These are phyloP conservation scores for Pythium rishiriense DNA, from an alignment of 352 stramenopile genomes.

Conservation along the genomic window DNA sequence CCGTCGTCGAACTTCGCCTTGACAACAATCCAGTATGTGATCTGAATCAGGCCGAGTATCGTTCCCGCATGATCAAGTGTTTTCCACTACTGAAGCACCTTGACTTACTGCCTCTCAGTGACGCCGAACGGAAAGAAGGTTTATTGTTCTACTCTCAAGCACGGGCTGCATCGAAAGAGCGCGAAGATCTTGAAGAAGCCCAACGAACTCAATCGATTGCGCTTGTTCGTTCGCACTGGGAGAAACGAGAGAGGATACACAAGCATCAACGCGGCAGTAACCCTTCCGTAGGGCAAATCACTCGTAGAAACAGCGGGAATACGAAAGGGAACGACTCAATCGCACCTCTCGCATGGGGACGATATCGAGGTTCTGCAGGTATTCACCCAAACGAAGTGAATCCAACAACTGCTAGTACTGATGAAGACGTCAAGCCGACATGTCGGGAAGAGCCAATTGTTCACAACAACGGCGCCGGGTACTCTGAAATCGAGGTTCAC, in stretches of 20 bases:
- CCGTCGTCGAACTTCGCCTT: constrained; percentile 84
- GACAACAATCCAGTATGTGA: constrained; percentile 81
- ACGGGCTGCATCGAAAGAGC: constrained; percentile 37
- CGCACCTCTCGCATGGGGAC: neutral
- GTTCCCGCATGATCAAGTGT: constrained; percentile 62
- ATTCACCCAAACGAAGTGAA: neutral
- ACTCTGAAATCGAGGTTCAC: constrained; percentile 73
- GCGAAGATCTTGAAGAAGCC: constrained; percentile 46
- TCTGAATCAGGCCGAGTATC: constrained; percentile 55
- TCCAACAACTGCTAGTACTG: neutral
- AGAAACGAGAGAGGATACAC: constrained; percentile 23
- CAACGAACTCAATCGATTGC: constrained; percentile 54
- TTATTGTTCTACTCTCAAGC: constrained; percentile 31
- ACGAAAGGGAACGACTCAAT: neutral
- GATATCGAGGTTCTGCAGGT: neutral
- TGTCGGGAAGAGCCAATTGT: constrained; percentile 49
- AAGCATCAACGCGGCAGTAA: neutral
- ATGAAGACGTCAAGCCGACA: constrained; percentile 44
- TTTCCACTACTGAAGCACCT: constrained; percentile 81
- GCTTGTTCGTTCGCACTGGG: constrained; percentile 46
- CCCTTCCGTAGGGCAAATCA: neutral
- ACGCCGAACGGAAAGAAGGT: constrained; percentile 69
- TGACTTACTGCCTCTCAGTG: constrained; percentile 79
- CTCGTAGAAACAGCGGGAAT: neutral
- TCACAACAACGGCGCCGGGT: constrained; percentile 56